Evolutionary conservation across 768 basidiomycete species (phyloP), one percentile per base, ranked within the genome.

Genomic region (Rhizopogon vinicolor): DNA sequence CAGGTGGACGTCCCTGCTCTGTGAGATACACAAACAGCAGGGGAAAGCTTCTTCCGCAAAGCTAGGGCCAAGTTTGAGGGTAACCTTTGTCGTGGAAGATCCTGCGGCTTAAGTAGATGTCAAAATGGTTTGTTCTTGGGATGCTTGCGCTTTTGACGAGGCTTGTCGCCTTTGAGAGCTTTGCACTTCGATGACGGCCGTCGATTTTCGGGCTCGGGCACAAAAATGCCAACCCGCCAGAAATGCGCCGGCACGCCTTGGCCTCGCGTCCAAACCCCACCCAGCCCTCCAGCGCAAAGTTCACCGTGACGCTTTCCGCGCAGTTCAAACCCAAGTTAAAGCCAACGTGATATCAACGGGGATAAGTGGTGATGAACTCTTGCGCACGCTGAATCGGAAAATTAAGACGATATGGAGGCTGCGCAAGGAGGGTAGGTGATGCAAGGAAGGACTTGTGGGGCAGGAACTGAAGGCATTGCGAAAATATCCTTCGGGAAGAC

Each of bases 331-430:
- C 96, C 41, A 96, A 75, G 66, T 98, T 98, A 77, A 98, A 96
- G 18, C 96, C 95, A 3, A 94, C 92, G 67, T 98, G 96, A 68
- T 98, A 98, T 1, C 96, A 96, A 48, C 90, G 76, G 1, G 96
- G 96, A 65, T 83, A 98, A 0, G 96, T 98, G 62, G 98, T 89
- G 40, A 98, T 90, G 58, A 98, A 97, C 68, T 98, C 95, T n/a
- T 92, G 91, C 43, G 89, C 84, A 44, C 93, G 86, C 64, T 99
- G 96, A 0, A 96, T 93, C 28, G 94, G 81, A 54, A 81, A 82
- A 65, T 95, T 99, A 46, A 90, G 95, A 52, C 75, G 76, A 60
- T 89, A 92, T 2, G 90, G 85, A 0, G 86, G 83, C 62, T 91
- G 84, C 0, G 90, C 83, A 0, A 99, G 74, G 7, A 99, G 74